These are phyloP conservation scores for Sordaria brevicollis DNA, from an alignment of 495 filamentous ascomycete genomes.

Conservation along the genomic window DNA sequence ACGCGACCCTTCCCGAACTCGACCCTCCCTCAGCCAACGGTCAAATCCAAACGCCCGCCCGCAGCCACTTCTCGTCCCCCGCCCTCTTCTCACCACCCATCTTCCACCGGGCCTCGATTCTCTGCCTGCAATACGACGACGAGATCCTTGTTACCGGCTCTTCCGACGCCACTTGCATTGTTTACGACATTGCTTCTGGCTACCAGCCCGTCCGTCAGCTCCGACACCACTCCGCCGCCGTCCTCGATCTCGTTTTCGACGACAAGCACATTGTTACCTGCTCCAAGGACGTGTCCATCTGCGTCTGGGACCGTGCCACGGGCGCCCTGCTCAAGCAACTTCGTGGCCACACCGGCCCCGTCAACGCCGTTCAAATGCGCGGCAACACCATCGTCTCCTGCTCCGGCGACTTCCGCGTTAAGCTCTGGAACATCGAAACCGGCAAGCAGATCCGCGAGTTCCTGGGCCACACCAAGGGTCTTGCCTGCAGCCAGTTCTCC, in stretches of 20 bases:
- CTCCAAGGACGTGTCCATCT: slow-evolving; percentile 86
- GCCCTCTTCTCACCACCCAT: slow-evolving; percentile 38
- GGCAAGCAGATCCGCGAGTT: slow-evolving; percentile 84
- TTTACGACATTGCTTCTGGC: slow-evolving; percentile 70
- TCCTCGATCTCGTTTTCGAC: slow-evolving; percentile 89
- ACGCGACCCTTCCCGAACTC: slow-evolving; percentile 32
- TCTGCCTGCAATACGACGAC: slow-evolving; percentile 91
- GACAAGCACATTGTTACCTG: slow-evolving; percentile 87
- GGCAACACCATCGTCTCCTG: slow-evolving; percentile 86
- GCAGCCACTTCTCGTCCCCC: slow-evolving; percentile 33
- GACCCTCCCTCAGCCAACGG: slow-evolving; percentile 12
- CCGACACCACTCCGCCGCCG: slow-evolving; percentile 66
- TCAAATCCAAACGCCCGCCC: slow-evolving; percentile 7
- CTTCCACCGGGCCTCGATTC: slow-evolving; percentile 78
- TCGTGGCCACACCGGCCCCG: slow-evolving; percentile 75
- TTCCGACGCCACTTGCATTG: slow-evolving; percentile 82
- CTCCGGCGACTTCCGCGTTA: slow-evolving; percentile 84
- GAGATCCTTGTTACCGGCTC: slow-evolving; percentile 89
- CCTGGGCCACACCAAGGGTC: slow-evolving; percentile 70
- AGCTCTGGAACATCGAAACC: slow-evolving; percentile 85
- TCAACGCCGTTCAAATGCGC: slow-evolving; percentile 90
- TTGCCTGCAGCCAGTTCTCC: slow-evolving; percentile 92
- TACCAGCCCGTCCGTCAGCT: slow-evolving; percentile 74
- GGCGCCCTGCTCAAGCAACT: slow-evolving; percentile 64
- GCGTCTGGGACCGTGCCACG: slow-evolving; percentile 82